Conservation (phyloP, 306 rosid genomes). For the Gynostemma pentaphyllum region DNA sequence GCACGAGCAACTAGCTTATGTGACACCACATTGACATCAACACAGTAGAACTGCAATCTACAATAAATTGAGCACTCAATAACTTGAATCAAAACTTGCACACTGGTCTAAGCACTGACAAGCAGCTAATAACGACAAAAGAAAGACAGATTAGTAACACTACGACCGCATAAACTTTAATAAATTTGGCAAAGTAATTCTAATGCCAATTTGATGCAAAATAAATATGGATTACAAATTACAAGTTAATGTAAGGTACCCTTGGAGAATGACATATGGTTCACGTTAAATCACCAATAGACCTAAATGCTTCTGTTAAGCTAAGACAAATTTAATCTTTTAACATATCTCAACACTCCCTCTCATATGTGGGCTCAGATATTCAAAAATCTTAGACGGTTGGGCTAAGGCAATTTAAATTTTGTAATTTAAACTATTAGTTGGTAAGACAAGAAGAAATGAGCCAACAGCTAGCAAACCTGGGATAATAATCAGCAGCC, state of each 20-base stretch:
- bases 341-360: too few relatives aligned
- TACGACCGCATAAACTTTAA: too few relatives aligned
- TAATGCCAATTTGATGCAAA: neutral
- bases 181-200: neutral
- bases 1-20: slow-evolving; percentile 75
- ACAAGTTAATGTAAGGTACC: too few relatives aligned
- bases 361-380: too few relatives aligned
- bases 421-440: neutral
- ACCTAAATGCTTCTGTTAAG: too few relatives aligned
- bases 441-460: neutral
- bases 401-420: too few relatives aligned
- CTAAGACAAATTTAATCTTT: too few relatives aligned
- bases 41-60: slow-evolving; percentile 58
- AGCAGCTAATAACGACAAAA: neutral
- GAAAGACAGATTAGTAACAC: too few relatives aligned
- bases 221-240: too few relatives aligned
- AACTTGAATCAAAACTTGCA: slow-evolving; percentile 8
- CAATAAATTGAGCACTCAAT: slow-evolving; percentile 19
- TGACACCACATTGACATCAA: slow-evolving; percentile 66
- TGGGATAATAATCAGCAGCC: slow-evolving; percentile 61
- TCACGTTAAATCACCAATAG: too few relatives aligned
- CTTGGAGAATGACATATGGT: neutral
- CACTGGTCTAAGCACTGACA: slow-evolving; percentile 1
- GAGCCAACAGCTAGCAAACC: slow-evolving; percentile 27
- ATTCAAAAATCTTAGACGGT: too few relatives aligned